Evolutionary conservation across 2,329 filamentous ascomycete genomes (phyloP), one percentile per base, ranked within the genome.

Genomic region (Colletotrichum sp.): DNA sequence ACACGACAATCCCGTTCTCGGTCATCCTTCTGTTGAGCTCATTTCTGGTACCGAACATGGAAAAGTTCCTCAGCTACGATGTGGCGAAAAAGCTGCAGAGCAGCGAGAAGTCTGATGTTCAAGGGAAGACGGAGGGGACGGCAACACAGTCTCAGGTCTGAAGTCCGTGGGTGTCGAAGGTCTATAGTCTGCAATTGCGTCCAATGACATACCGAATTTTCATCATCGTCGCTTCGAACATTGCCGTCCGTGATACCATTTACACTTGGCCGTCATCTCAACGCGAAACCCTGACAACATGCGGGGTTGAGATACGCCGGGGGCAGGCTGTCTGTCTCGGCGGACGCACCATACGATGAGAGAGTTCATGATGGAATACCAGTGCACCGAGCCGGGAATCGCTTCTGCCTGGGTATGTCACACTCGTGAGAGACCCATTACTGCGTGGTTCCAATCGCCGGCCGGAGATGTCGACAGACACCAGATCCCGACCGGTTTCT

Each of bases 51-150:
- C 85, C 85, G 21, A 83, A 87, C 74, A 82, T 86, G 21, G 83
- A 87, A 75, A 80, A 83, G 31, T 86, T 82, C 76, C 78, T 87
- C 43, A 86, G 82, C 1, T 79, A 82, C 66, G 83, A 86, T 66
- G 85, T 87, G 16, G 84, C 85, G 15, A 85, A 85, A 79, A 84
- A 82, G 75, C 79, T 87, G 64, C 83, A 85, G 76, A 76, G 73
- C 43, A 47, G 38, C n/a, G 18, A 21, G 43, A 47, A 51, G n/a
- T n/a, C 13, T 18, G 13, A n/a, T 27, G 27, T 43, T 29, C 33
- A 27, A 9, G 18, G n/a, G 18, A 47, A 47, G 18, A 47, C 43
- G 16, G 67, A 61, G 11, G 24, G 16, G 15, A 66, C 43, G 24
- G 31, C 31, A 8, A 54, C 6, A 33, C 7, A 8, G 57, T 13